Evolutionary conservation across 441 rosid species (phyloP).

Genomic region (Erodium texanum): DNA sequence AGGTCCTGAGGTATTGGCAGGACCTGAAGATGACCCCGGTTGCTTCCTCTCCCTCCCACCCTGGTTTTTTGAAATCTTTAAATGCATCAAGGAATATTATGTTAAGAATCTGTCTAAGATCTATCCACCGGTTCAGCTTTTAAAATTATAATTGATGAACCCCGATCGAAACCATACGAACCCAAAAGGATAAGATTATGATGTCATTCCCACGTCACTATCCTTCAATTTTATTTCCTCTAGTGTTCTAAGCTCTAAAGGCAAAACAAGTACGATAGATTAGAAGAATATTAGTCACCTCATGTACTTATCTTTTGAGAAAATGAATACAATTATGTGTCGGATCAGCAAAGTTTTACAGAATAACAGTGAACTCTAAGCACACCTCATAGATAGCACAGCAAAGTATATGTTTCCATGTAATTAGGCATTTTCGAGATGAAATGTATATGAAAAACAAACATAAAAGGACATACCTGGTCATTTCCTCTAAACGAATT

Average conservation of each 20-base stretch:
- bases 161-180: neutral
- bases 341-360: neutral
- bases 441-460: neutral
- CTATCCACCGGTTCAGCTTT: neutral
- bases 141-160: neutral
- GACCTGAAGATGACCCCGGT: conserved; percentile 72
- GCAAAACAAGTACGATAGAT: neutral
- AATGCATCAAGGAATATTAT: conserved; percentile 10
- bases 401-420: neutral
- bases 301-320: neutral
- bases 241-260: neutral
- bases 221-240: neutral
- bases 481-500: conserved; percentile 70
- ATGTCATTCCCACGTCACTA: neutral
- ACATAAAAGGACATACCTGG: conserved; percentile 42
- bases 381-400: neutral
- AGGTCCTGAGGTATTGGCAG: conserved; percentile 75
- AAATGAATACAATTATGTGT: neutral
- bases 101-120: neutral
- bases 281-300: neutral
- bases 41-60: conserved; percentile 74
- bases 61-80: conserved; percentile 69
- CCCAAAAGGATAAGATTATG: neutral
- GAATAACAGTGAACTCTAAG: neutral
- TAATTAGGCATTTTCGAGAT: too few relatives aligned